A percentile compares a stretch with the other conserved stretches of the same genome.
These are phyloP conservation scores for Oryza punctata DNA, from an alignment of 176 grass and related monocot species.

Conservation along the genomic window DNA sequence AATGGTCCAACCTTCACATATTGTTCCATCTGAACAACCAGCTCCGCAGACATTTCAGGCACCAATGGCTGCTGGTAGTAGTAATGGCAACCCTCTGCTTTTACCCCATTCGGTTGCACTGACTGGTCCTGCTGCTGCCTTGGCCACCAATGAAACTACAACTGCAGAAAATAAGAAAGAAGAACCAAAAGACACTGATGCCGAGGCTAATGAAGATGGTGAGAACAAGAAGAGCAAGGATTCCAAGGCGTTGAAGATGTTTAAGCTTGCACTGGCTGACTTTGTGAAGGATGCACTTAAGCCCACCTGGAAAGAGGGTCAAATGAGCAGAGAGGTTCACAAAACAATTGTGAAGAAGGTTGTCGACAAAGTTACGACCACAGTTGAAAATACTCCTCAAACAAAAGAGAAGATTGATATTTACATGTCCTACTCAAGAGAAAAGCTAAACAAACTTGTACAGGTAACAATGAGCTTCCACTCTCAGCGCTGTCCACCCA, in stretches of 20 bases:
- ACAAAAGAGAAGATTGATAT: conserved; percentile 93
- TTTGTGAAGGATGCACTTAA: conserved; percentile 94
- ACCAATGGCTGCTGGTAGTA: conserved; percentile 34
- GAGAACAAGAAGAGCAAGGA: conserved; percentile 73
- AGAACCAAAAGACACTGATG: conserved; percentile 47
- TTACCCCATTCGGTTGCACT: conserved; percentile 33
- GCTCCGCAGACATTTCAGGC: conserved; percentile 31
- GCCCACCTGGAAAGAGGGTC: conserved; percentile 96
- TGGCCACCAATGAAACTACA: conserved; percentile 43
- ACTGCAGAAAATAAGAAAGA: conserved; percentile 53
- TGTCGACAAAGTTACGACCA: conserved; percentile 85
- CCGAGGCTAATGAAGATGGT: conserved; percentile 49
- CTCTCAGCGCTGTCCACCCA: background rate
- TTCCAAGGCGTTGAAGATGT: conserved; percentile 73
- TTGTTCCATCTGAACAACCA: conserved; percentile 50
- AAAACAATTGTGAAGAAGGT: conserved; percentile 99
- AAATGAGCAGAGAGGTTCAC: conserved; percentile 83
- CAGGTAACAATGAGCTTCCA: conserved; percentile 55
- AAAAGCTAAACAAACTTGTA: conserved; percentile 85
- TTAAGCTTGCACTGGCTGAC: conserved; percentile 79
- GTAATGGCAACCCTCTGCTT: conserved; percentile 37
- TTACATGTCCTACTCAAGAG: conserved; percentile 79
- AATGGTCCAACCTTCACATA: conserved; percentile 24
- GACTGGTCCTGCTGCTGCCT: conserved; percentile 10
- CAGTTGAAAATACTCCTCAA: conserved; percentile 73